Conservation (phyloP, 2,329 filamentous ascomycete species). For the Fusarium euwallaceae region DNA sequence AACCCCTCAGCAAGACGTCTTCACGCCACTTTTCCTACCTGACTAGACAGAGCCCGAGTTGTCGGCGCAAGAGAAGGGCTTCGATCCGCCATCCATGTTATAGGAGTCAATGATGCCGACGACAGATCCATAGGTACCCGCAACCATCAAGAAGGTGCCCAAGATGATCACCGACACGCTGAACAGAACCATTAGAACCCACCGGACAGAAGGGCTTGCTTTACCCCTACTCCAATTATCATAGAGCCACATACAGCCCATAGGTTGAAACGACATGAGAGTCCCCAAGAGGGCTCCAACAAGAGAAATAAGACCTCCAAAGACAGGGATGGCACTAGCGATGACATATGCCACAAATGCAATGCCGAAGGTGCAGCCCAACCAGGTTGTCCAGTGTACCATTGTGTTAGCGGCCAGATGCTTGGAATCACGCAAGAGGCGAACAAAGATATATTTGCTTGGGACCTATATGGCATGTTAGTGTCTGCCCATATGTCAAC, state of each 20-base stretch:
- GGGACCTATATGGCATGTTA: background rate
- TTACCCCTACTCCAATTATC: background rate
- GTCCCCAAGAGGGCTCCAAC: background rate
- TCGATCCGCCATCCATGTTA: background rate
- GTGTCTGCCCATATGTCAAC: background rate
- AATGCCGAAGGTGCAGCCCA: background rate
- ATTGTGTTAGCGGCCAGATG: background rate
- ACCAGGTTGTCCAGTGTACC: background rate
- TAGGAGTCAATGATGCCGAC: background rate
- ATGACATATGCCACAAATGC: background rate
- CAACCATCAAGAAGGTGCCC: background rate
- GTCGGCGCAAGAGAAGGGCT: background rate
- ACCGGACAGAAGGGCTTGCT: background rate
- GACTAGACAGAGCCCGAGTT: background rate
- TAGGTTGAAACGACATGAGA: background rate
- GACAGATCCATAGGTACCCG: background rate
- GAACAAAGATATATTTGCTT: background rate
- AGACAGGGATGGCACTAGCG: background rate
- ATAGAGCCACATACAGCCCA: background rate
- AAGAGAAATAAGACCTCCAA: background rate
- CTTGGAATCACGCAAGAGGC: background rate
- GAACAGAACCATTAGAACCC: background rate
- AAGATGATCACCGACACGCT: background rate
- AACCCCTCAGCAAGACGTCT: too few species aligned
- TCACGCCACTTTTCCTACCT: background rate